These are phyloP conservation scores for Termitomyces sp. DNA, from an alignment of 768 basidiomycete genomes.

Conservation along the genomic window DNA sequence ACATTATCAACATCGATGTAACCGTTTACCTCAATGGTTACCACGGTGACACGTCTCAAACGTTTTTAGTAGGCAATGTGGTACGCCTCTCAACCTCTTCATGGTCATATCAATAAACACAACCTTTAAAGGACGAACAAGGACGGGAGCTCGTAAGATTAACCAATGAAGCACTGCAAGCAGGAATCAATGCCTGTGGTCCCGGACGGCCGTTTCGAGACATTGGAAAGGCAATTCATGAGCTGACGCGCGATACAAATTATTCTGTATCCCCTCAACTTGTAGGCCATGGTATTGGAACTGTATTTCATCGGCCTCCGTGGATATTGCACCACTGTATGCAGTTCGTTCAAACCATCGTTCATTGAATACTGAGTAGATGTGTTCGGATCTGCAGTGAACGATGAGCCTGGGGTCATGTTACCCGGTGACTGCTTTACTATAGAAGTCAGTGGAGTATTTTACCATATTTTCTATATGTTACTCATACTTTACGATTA, in stretches of 20 bases:
- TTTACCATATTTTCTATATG: background rate
- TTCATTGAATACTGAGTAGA: background rate
- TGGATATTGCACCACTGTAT: conserved; percentile 78
- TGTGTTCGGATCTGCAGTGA: conserved; percentile 40
- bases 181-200: conserved; percentile 70
- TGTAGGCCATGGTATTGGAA: conserved; percentile 85
- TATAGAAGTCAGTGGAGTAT: conserved; percentile 58
- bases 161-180: conserved; percentile 60
- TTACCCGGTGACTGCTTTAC: conserved; percentile 86
- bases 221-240: conserved; percentile 71
- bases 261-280: conserved; percentile 71
- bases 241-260: conserved; percentile 30
- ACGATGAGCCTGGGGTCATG: conserved; percentile 82
- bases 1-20: conserved; percentile 86
- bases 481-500: background rate
- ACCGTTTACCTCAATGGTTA: conserved; percentile 81
- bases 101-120: background rate
- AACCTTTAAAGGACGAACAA: conserved; percentile 50
- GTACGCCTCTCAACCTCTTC: conserved; percentile 35
- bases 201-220: conserved; percentile 62
- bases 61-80: conserved; percentile 77
- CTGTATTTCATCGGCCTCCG: conserved; percentile 72
- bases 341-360: conserved; percentile 15
- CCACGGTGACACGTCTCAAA: conserved; percentile 87
- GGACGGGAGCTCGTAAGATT: conserved; percentile 62